Evolutionary conservation across 305 asterid genomes (phyloP).

Genomic region (Fraxinus sp.): DNA sequence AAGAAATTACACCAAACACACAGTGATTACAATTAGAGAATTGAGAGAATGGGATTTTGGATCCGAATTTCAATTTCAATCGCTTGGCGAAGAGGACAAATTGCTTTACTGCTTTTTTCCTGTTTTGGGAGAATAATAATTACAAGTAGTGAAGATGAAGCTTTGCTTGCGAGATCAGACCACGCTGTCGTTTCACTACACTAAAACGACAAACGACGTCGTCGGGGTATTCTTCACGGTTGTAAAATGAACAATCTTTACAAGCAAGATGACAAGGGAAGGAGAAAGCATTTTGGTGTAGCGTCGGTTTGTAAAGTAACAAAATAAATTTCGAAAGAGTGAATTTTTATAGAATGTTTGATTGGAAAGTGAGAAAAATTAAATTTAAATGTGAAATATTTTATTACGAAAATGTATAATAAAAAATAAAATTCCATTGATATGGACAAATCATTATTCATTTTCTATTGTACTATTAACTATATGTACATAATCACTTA

Average conservation of each 20-base stretch:
- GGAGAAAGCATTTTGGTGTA: neutral
- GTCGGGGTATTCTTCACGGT: constrained; percentile 20
- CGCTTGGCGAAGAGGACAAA: neutral
- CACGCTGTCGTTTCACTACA: neutral
- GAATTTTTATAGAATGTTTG: neutral
- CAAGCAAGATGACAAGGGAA: neutral
- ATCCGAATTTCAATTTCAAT: constrained; percentile 17
- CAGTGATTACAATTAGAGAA: constrained; percentile 2
- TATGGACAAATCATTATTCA: no score
- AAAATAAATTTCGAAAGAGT: neutral
- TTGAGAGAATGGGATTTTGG: constrained; percentile 25
- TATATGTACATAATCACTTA: neutral
- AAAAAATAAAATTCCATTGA: no score
- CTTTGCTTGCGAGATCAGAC: constrained; percentile 20
- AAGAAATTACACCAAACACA: neutral
- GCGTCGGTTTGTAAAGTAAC: neutral
- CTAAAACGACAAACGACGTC: constrained; percentile 23
- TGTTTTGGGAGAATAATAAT: constrained; percentile 17
- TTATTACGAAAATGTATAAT: no score
- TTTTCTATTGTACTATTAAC: no score
- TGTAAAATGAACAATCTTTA: constrained; percentile 13
- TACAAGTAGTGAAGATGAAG: constrained; percentile 26
- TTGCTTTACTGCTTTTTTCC: constrained; percentile 2
- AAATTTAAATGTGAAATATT: no score
- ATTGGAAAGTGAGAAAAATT: neutral